These are phyloP conservation scores for Tetrahymena malaccensis DNA, from an alignment of 73 alveolate species.

Conservation along the genomic window DNA sequence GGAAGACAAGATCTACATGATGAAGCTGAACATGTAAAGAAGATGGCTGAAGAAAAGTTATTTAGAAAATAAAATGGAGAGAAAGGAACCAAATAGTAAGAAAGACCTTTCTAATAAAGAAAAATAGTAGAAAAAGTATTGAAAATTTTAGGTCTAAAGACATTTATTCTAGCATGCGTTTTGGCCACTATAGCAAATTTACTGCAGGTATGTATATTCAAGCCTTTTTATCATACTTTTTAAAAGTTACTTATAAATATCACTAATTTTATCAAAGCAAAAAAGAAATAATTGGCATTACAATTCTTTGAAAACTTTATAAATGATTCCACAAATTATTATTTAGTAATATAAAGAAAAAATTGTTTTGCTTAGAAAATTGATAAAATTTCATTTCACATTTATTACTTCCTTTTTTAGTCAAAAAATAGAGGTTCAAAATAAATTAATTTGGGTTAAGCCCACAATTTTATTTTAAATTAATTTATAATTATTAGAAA, in stretches of 20 bases:
- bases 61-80: neutral
- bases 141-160: neutral
- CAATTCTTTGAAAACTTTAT: no score
- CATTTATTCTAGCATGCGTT: neutral
- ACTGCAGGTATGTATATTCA: neutral
- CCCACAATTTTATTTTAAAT: no score
- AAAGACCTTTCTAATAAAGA: neutral
- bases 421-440: neutral
- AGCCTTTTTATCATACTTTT: neutral
- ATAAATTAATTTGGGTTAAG: neutral
- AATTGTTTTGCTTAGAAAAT: no score
- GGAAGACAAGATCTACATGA: neutral
- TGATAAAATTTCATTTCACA: no score
- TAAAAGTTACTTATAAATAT: neutral
- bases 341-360: no score
- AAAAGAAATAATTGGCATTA: no score
- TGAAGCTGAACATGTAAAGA: neutral
- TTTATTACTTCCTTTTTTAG: no score
- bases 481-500: no score
- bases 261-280: no score
- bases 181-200: neutral
- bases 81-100: neutral
- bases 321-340: no score
- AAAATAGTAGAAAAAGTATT: neutral
- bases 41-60: neutral